Conservation (phyloP, 768 basidiomycete genomes). For the Podaxis sp. region DNA sequence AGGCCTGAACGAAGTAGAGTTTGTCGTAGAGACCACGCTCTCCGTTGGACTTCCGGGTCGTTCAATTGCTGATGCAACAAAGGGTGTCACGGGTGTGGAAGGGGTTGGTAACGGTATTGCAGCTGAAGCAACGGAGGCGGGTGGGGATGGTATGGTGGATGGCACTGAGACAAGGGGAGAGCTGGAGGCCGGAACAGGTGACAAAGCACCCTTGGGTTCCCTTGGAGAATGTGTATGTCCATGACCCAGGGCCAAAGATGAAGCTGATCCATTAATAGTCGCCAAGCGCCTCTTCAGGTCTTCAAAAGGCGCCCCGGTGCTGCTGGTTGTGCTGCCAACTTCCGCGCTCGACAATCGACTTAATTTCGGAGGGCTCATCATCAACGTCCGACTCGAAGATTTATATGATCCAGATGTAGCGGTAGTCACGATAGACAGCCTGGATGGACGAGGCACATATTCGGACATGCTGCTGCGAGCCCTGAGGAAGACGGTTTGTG, state of each 20-base stretch:
- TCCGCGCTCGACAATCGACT: constrained; percentile 52
- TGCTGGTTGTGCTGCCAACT: constrained; percentile 23
- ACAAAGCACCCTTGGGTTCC: constrained; percentile 12
- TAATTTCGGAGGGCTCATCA: constrained; percentile 49
- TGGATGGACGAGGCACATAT: constrained; percentile 29
- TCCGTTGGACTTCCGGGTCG: constrained; percentile 81
- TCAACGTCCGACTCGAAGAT: constrained; percentile 34
- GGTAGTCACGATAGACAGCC: constrained; percentile 34
- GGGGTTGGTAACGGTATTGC: constrained; percentile 27
- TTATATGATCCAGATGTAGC: constrained; percentile 12
- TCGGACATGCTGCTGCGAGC: constrained; percentile 42
- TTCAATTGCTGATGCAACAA: constrained; percentile 34
- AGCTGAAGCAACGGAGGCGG: constrained; percentile 18
- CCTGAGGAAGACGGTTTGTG: constrained; percentile 88
- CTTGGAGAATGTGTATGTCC: constrained; percentile 20
- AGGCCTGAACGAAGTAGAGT: constrained; percentile 59
- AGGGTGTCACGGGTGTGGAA: constrained; percentile 22
- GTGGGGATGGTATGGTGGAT: constrained; percentile 31
- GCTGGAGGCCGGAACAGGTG: constrained; percentile 15
- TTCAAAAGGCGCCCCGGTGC: constrained; percentile 64
- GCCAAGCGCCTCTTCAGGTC: constrained; percentile 77
- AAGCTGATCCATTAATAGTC: constrained; percentile 69
- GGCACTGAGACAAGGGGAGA: constrained; percentile 44
- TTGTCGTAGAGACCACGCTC: constrained; percentile 72
- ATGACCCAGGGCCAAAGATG: constrained; percentile 51